Evolutionary conservation across 805 yeast species (phyloP).

Genomic region (Sungouiozyma intestinalis): DNA sequence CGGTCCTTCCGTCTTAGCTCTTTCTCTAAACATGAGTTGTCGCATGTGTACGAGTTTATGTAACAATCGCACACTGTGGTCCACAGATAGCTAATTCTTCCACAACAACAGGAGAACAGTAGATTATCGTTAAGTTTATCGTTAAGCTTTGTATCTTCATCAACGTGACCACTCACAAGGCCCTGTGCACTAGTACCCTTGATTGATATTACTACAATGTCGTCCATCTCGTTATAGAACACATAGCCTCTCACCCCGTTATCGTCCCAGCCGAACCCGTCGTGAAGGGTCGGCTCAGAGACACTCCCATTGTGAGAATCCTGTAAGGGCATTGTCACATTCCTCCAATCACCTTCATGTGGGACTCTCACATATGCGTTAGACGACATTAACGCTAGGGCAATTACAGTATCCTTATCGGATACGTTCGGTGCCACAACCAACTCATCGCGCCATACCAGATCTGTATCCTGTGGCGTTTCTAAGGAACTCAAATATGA

Average conservation of each 20-base stretch:
- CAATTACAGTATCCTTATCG: slow-evolving; percentile 62
- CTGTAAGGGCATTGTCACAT: slow-evolving; percentile 49
- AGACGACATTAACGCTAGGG: slow-evolving; percentile 76
- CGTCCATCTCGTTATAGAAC: slow-evolving; percentile 51
- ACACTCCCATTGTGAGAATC: neutral
- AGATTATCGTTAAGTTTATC: slow-evolving; percentile 85
- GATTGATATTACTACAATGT: slow-evolving; percentile 61
- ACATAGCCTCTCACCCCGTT: slow-evolving; percentile 87
- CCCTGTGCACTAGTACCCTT: slow-evolving; percentile 91
- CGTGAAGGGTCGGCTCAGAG: slow-evolving; percentile 33
- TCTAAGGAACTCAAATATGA: slow-evolving; percentile 53
- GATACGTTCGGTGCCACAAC: slow-evolving; percentile 62
- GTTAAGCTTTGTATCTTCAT: slow-evolving; percentile 58
- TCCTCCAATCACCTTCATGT: slow-evolving; percentile 75
- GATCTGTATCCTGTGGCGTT: neutral
- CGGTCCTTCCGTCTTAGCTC: slow-evolving; percentile 66
- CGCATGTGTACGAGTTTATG: slow-evolving; percentile 72
- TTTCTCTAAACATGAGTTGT: slow-evolving; percentile 73
- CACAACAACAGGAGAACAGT: slow-evolving; percentile 92
- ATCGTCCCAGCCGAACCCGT: slow-evolving; percentile 76
- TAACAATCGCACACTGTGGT: slow-evolving; percentile 92
- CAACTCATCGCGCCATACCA: slow-evolving; percentile 26
- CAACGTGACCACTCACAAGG: slow-evolving; percentile 60
- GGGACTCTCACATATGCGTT: slow-evolving; percentile 85
- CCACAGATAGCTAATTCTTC: slow-evolving; percentile 85